These are phyloP conservation scores for Kluyveromyces sp. DNA, from an alignment of 1,139 yeast genomes.

Conservation along the genomic window DNA sequence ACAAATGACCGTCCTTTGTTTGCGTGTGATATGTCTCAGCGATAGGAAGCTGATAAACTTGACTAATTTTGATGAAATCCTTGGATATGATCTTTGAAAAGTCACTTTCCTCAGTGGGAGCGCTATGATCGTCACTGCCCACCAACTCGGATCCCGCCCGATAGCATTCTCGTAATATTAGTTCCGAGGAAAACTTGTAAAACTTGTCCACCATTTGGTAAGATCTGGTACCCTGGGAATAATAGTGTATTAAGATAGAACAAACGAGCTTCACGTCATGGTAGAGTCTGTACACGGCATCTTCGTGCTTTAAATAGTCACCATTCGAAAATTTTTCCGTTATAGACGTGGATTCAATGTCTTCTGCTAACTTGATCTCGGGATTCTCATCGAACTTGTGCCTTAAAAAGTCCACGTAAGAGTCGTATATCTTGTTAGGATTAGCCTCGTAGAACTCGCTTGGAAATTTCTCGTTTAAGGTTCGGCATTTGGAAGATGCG, in stretches of 20 bases:
- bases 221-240: slow-evolving; percentile 47
- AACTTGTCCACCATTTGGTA: slow-evolving; percentile 61
- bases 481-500: slow-evolving; percentile 30
- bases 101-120: slow-evolving; percentile 22
- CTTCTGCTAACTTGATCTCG: slow-evolving; percentile 22
- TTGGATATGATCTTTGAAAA: slow-evolving; percentile 35
- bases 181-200: slow-evolving; percentile 62
- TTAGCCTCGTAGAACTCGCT: slow-evolving; percentile 41
- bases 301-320: slow-evolving; percentile 35
- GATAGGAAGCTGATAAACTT: slow-evolving; percentile 49
- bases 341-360: slow-evolving; percentile 31
- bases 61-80: slow-evolving; percentile 64
- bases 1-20: slow-evolving; percentile 36
- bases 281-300: slow-evolving; percentile 46
- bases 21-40: slow-evolving; percentile 57
- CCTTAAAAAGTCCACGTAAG: slow-evolving; percentile 37
- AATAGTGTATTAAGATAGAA: slow-evolving; percentile 42
- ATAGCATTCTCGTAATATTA: slow-evolving; percentile 64
- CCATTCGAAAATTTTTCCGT: slow-evolving; percentile 30
- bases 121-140: slow-evolving; percentile 13
- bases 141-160: slow-evolving; percentile 36
- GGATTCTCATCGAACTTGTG: slow-evolving; percentile 22
- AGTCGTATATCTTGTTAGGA: slow-evolving; percentile 38
- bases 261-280: slow-evolving; percentile 71
- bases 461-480: slow-evolving; percentile 42